Base-by-base conservation (phyloP, 1,284 basidiomycete genomes). In the Lignosus rhinocerotis region DNA sequence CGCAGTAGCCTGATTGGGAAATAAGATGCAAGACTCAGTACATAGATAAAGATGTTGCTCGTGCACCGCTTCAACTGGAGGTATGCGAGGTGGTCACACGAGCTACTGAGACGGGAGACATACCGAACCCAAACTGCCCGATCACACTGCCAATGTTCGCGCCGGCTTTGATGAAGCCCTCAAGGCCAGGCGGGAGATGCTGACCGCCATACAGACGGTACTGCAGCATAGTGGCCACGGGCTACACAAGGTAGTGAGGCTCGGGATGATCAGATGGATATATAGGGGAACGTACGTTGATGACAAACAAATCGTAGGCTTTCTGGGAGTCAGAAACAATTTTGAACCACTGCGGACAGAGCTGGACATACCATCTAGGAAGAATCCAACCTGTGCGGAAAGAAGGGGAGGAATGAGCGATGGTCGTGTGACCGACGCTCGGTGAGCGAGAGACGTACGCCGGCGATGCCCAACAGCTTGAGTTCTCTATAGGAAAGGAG, bases 221-320 rank as follows among this genome's bases (percentile, higher is more conserved):
- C 69, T 90, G 87, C 11, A 92, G 77, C 88, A 91, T 90, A 3
- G 85, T 87, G 5, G 87, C 75, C 16, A 45, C 43, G 43, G 43
- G 43, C 43, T 45, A 30, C 21, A 30, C 10, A 33, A 19, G 32
- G 11, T 17, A 19, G 31, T 51, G 8, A 49, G 60, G 14, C 49
- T 43, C 32, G 14, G 10, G 14, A 42, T 4, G 19, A 42, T 10
- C 16, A 8, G 30, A 33, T 1, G 39, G 25, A n/a, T 38, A 44
- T 33, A 33, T 42, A 51, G 21, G 54, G 52, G n/a, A 39, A 47
- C 45, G 51, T 61, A 84, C 85, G 71, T 91, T 91, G 73, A 92
- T 90, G 60, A 91, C 85, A 73, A 92, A 91, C 14, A 91, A 75
- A 69, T 91, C 87, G 65, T 91, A 90, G 2, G 87, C 87, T 87